phyloP scores from a whole-genome alignment of 108 stramenopile genomes.

The Nitzschia sp. region DNA sequence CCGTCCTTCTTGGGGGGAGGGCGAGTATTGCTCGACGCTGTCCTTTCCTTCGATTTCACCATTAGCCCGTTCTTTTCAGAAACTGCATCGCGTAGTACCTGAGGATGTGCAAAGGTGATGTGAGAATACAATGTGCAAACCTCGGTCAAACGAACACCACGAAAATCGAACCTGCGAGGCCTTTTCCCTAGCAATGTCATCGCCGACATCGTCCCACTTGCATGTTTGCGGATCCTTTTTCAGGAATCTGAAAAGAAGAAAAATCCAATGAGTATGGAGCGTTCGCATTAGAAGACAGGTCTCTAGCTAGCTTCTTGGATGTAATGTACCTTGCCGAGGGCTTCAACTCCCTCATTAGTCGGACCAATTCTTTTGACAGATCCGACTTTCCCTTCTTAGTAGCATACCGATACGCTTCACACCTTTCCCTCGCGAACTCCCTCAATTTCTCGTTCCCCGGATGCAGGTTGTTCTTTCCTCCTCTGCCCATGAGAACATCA shows the following conservation, averaged over 20 bases:
- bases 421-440: constrained; percentile 38
- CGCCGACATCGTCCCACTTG: constrained; percentile 66
- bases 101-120: too few species aligned
- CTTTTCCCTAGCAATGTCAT: constrained; percentile 73
- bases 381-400: constrained; percentile 64
- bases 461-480: constrained; percentile 76
- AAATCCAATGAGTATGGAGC: not conserved
- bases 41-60: not conserved
- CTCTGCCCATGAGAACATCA: constrained; percentile 62
- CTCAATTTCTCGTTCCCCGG: constrained; percentile 72
- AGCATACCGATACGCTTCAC: constrained; percentile 37
- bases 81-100: constrained; percentile 81
- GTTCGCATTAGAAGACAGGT: not conserved
- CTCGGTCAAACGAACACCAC: too few species aligned
- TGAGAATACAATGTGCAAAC: too few species aligned
- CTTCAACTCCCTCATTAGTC: constrained; percentile 41
- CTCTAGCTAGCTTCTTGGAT: not conserved
- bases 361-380: constrained; percentile 52
- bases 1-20: not conserved
- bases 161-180: too few species aligned
- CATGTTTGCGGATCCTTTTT: constrained; percentile 40
- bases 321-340: constrained; percentile 54
- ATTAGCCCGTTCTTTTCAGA: constrained; percentile 17
- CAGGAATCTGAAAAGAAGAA: constrained; percentile 44
- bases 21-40: not conserved